Conservation (phyloP, 148 eudicot genomes). For the Agrostemma githago region DNA sequence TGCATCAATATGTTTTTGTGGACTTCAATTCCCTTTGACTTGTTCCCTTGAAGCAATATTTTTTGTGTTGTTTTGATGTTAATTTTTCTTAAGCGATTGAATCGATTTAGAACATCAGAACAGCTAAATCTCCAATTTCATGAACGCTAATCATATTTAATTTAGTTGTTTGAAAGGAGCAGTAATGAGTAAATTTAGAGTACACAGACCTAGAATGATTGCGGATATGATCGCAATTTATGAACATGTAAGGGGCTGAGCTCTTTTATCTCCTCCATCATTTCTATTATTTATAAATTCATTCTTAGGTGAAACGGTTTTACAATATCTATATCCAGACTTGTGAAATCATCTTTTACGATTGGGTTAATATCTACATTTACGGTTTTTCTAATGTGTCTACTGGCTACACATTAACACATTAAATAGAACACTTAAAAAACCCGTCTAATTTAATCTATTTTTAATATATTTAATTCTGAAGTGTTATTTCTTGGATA, state of each 20-base stretch:
- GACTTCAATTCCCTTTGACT: constrained; percentile 4
- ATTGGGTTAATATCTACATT: too few species aligned
- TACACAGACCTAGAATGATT: constrained; percentile 9
- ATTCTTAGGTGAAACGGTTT: too few species aligned
- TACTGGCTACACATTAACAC: too few species aligned
- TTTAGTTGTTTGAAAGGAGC: not conserved
- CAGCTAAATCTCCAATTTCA: not conserved
- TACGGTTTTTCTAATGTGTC: too few species aligned
- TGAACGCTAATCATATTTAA: too few species aligned
- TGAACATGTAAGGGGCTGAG: constrained; percentile 59
- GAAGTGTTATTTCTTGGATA: too few species aligned
- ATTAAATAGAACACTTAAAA: too few species aligned
- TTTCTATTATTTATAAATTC: too few species aligned
- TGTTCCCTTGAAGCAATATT: constrained; percentile 13
- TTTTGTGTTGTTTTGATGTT: not conserved
- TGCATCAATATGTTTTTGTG: not conserved
- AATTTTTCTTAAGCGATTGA: not conserved
- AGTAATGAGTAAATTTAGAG: not conserved
- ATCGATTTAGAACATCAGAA: not conserved
- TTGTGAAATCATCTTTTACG: too few species aligned
- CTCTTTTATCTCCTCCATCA: not conserved
- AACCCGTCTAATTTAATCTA: too few species aligned
- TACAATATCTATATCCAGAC: too few species aligned
- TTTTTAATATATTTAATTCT: too few species aligned
- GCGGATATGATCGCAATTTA: constrained; percentile 47